Conservation (phyloP, 768 basidiomycete species). For the Calocybe indica region DNA sequence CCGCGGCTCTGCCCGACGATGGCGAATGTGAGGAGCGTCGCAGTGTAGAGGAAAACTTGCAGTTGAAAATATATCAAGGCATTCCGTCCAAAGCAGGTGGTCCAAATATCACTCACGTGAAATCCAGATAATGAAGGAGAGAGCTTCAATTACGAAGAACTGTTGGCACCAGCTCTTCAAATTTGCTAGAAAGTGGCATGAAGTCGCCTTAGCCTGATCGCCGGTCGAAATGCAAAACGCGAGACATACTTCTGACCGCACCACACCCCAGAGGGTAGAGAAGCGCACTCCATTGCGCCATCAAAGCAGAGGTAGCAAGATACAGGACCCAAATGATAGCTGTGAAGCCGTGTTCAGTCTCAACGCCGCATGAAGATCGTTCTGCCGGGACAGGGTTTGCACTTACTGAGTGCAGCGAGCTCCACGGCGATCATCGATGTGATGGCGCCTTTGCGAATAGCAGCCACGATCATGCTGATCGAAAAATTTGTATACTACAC, state of each 20-base stretch:
- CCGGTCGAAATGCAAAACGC: neutral
- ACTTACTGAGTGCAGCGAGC: slow-evolving; percentile 7
- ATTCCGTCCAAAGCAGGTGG: neutral
- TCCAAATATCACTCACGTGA: slow-evolving; percentile 2
- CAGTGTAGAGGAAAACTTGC: slow-evolving; percentile 9
- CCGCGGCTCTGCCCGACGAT: slow-evolving; percentile 8
- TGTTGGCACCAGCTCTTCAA: slow-evolving; percentile 7
- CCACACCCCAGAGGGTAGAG: slow-evolving; percentile 9
- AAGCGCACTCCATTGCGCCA: slow-evolving; percentile 1
- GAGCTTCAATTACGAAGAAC: slow-evolving; percentile 8
- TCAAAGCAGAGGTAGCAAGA: slow-evolving; percentile 7
- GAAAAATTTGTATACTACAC: neutral
- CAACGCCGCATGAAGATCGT: no score
- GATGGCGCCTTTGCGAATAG: slow-evolving; percentile 7
- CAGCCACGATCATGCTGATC: slow-evolving; percentile 7
- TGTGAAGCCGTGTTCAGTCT: neutral
- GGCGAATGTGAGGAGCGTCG: slow-evolving; percentile 6
- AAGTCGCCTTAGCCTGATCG: neutral
- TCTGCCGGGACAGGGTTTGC: neutral
- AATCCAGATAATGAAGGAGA: slow-evolving; percentile 10
- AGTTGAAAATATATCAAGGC: neutral
- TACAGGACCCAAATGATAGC: slow-evolving; percentile 10
- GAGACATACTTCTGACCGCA: neutral
- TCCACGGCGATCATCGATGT: slow-evolving; percentile 11
- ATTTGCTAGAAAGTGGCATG: neutral